Evolutionary conservation across 345 rosid genomes (phyloP).

Genomic region (Euphorbia lathyris): DNA sequence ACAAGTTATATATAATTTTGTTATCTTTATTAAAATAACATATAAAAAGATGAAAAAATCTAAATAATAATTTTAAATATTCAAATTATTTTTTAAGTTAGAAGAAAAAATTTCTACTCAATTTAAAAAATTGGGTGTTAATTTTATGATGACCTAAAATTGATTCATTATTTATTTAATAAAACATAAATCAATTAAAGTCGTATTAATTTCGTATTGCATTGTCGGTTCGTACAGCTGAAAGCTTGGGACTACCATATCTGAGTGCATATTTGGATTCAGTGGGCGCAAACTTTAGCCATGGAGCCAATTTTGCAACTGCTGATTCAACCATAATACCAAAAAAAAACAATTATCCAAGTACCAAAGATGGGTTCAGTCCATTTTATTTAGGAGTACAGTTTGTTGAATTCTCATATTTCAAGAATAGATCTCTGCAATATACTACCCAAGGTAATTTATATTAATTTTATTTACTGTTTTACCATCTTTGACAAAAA

Average conservation of each 20-base stretch:
- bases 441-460: conserved; percentile 40
- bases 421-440: conserved; percentile 39
- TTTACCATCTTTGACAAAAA: no score
- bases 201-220: no score
- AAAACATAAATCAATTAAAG: no score
- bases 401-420: conserved; percentile 52
- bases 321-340: conserved; percentile 69
- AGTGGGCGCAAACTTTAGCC: conserved; percentile 65
- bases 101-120: no score
- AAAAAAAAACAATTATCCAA: conserved; percentile 52
- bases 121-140: no score
- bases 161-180: no score
- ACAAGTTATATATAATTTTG: no score
- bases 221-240: conserved; percentile 46
- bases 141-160: no score
- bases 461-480: no score
- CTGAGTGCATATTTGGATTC: conserved; percentile 61
- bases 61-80: no score
- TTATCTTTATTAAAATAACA: not conserved
- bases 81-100: no score
- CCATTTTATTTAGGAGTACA: conserved; percentile 70
- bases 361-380: conserved; percentile 52
- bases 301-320: conserved; percentile 82
- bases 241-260: conserved; percentile 46
- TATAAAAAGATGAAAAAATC: no score